phyloP scores from a whole-genome alignment of 768 basidiomycete species.

The Leccinum aurantiacum region DNA sequence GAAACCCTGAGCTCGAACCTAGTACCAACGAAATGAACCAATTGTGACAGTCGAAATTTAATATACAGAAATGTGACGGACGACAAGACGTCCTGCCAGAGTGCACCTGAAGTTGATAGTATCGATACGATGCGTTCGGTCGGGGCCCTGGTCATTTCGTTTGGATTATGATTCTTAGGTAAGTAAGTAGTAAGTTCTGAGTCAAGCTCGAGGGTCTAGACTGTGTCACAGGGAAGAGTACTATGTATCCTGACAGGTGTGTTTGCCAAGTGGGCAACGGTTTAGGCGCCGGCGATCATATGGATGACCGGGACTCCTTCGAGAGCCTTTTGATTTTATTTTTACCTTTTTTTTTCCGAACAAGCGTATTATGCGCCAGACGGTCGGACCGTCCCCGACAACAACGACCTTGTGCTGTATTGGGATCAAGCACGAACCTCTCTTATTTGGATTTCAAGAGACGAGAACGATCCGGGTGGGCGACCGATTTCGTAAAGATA shows the following conservation, averaged over 20 bases:
- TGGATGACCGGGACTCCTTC: background rate
- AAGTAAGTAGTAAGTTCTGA: too few species aligned
- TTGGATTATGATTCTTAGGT: too few species aligned
- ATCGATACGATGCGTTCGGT: too few species aligned
- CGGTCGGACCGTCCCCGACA: background rate
- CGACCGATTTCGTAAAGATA: background rate
- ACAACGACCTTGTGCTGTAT: background rate
- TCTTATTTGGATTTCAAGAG: background rate
- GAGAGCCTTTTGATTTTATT: background rate
- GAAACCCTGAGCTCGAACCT: background rate
- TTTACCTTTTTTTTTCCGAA: background rate
- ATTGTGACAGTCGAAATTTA: too few species aligned
- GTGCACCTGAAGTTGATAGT: too few species aligned
- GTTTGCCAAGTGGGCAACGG: background rate
- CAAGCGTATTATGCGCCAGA: too few species aligned
- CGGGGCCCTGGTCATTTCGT: too few species aligned
- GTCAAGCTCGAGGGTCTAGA: too few species aligned
- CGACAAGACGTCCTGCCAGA: too few species aligned
- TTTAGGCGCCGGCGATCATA: background rate
- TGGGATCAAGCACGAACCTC: background rate
- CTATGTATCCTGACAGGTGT: background rate
- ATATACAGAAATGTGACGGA: too few species aligned
- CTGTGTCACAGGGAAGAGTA: too few species aligned
- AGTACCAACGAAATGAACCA: background rate
- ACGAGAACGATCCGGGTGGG: background rate